Base-by-base conservation (phyloP, 73 alveolate genomes). In the Loxodes magnus region DNA sequence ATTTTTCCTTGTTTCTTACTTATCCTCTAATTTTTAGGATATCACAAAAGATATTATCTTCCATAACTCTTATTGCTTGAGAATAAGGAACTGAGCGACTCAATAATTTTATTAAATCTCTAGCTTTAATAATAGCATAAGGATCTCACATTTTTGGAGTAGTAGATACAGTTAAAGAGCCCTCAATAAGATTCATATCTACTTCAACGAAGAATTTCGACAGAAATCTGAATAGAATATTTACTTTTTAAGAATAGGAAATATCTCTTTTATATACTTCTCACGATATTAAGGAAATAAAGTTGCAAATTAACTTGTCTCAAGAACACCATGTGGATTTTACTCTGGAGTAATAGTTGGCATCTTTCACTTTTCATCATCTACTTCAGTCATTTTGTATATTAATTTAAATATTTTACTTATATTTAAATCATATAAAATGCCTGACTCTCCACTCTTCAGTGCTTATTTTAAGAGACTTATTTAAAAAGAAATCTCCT, bases 71-170 rank as follows among this genome's bases (percentile, higher is more conserved):
- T 44, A 73, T 67, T 1, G 97, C 99, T 67, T 94, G 89, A 49
- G 85, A 91, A 56, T 80, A 82, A 9, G 99, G 99, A 36, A 94
- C 99, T 19, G 96, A 74, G 39, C 99, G 65, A 10, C 98, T 90
- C 56, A 94, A 56, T 29, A 94, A 82, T 51, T 94, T 94, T 50
- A 94, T 88, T 56, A 89, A 65, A 63, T 94, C 99, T 65, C 99
- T 71, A 14, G 96, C 98, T 80, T 89, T 94, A 37, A 94, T 70
- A 56, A 94, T 94, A 43, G 92, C 68, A 70, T 84, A 94, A 10
- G 98, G 99, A 56, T 94, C 99, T 97, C 97, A 94, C 19, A 97
- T 94, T 53, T 94, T 89, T 54, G 69, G 72, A 2, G 98, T 84
- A 20, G 98, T 94, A 64, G 66, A 81, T 46, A 94, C 99, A 0